These are phyloP conservation scores for Phytophthora macrochlamydospora DNA, from an alignment of 352 stramenopile species.

Conservation along the genomic window DNA sequence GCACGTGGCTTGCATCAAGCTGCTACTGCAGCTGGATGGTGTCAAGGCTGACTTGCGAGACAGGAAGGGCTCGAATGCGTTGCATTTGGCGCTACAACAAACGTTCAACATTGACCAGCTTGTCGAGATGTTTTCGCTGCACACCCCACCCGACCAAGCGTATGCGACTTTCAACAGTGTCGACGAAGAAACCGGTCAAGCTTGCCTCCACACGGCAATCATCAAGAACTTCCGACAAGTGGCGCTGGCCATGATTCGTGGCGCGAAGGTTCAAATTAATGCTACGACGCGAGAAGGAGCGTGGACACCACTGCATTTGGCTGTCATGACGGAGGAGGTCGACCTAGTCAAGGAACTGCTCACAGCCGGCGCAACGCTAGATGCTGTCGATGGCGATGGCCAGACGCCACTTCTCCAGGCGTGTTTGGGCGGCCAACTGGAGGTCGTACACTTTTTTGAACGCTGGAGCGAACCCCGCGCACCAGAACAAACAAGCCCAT, in stretches of 20 bases:
- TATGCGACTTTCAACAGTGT: constrained; percentile 45
- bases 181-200: constrained; percentile 50
- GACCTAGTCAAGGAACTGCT: constrained; percentile 53
- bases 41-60: constrained; percentile 35
- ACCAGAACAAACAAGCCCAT: constrained; percentile 78
- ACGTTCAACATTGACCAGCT: constrained; percentile 74
- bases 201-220: constrained; percentile 68
- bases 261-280: constrained; percentile 53
- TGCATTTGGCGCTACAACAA: constrained; percentile 63
- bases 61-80: constrained; percentile 47
- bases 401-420: constrained; percentile 68
- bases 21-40: constrained; percentile 37
- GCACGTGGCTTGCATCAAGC: constrained; percentile 42
- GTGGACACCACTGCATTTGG: constrained; percentile 66
- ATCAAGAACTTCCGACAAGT: constrained; percentile 62
- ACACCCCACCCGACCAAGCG: constrained; percentile 21
- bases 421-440: constrained; percentile 56
- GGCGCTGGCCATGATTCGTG: constrained; percentile 40
- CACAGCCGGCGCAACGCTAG: constrained; percentile 49
- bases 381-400: constrained; percentile 62
- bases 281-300: constrained; percentile 48
- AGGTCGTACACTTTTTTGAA: constrained; percentile 56
- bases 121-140: constrained; percentile 43
- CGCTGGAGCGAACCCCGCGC: constrained; percentile 53
- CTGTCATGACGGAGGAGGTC: constrained; percentile 63